Evolutionary conservation across 441 rosid species (phyloP), one percentile per base, ranked within the genome.

Genomic region (Adansonia rubrostipa): DNA sequence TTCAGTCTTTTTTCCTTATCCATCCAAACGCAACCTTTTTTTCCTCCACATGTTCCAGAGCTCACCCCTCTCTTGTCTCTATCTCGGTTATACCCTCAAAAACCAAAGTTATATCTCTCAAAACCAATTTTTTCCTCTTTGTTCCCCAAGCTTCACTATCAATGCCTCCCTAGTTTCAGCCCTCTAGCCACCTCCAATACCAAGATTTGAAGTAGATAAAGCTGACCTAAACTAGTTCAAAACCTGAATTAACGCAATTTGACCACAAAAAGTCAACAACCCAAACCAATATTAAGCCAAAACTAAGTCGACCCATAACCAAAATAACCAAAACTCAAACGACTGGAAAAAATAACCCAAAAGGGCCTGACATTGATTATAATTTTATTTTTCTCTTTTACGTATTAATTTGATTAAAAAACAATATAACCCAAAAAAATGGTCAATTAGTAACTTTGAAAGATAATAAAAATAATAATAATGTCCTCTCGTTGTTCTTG

Each of bases 201-300:
- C 33, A 19, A 67, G 33, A 48, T 50, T 13, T 20, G 13, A 56
- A 22, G 57, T 48, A 47, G 11, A 33, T 9, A 47, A 69, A 48
- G 40, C 73, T 45, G 54, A 68, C 54, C 57, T 47, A 69, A 20
- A 22, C 57, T 48, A 45, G 51, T 13, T 69, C 73, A 20, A 69
- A 19, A 67, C 42, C n/a, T 10, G 11, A 20, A 15, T 33, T 45
- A 69, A 69, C 42, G 19, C 57, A 69, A 47, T 69, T 69, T 69
- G 40, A 67, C 71, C 9, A 17, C 14, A 67, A 67, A 24, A 67
- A 67, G 33, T 44, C 71, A 67, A 19, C 51, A 67, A 17, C 4
- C 71, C 53, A 67, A 67, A 66, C 53, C 71, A 19, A 67, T 4
- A 19, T 67, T 67, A 33, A 67, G 28, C 54, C 71, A 44, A 67